Evolutionary conservation across 2,329 filamentous ascomycete species (phyloP).

Genomic region (Stagonosporopsis rhizophila): DNA sequence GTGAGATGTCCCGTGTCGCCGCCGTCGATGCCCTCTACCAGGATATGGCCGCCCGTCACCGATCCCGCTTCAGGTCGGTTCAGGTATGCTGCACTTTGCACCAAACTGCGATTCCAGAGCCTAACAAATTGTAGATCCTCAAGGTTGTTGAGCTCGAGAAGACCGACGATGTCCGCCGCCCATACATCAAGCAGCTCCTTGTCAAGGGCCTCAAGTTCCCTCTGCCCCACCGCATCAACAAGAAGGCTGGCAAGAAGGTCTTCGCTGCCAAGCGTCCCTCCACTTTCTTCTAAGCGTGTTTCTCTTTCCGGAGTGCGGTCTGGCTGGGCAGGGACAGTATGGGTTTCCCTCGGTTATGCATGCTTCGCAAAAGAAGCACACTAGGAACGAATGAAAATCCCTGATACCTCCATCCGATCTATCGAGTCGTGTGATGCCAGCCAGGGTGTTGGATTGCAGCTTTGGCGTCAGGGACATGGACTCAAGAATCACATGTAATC

Average conservation of each 20-base stretch:
- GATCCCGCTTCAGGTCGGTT: conserved; percentile 96
- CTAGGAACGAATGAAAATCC: conserved; percentile 54
- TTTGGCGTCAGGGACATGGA: conserved; percentile 23
- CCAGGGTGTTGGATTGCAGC: conserved; percentile 23
- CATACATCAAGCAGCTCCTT: conserved; percentile 99
- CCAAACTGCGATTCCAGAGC: background rate
- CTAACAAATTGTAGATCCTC: conserved; percentile 72
- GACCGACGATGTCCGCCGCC: conserved; percentile 91
- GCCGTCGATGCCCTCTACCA: conserved; percentile 98
- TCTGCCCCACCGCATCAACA: conserved; percentile 93
- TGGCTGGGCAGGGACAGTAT: conserved; percentile 48
- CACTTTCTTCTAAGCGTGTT: conserved; percentile 87
- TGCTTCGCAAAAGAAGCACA: conserved; percentile 52
- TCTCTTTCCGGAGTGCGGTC: conserved; percentile 50
- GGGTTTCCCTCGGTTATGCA: conserved; percentile 51
- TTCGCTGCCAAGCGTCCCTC: conserved; percentile 92
- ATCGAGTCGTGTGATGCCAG: conserved; percentile 33
- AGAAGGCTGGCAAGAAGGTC: conserved; percentile 84
- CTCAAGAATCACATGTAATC: conserved; percentile 24
- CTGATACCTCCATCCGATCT: conserved; percentile 44
- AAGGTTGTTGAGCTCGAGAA: conserved; percentile 98
- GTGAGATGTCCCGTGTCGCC: conserved; percentile 95
- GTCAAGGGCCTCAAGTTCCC: conserved; percentile 97
- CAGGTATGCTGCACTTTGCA: conserved; percentile 72
- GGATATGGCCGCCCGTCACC: conserved; percentile 99